A percentile compares a stretch with the other conserved stretches of the same genome.
phyloP scores from a whole-genome alignment of 108 stramenopile species.

The Pseudonitzschia delicatissima region DNA sequence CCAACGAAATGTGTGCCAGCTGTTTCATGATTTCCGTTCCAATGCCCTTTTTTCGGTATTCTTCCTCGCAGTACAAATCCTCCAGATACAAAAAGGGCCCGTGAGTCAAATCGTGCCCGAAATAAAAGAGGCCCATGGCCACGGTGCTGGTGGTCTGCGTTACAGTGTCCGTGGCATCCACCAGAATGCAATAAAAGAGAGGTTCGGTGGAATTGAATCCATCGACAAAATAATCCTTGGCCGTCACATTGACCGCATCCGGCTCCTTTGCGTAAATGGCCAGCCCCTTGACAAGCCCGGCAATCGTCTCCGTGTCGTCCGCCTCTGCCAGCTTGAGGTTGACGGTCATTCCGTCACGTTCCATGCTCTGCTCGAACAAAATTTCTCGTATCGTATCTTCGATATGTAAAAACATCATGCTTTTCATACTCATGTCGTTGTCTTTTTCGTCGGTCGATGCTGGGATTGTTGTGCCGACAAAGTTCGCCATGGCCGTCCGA shows the following conservation, averaged over 20 bases:
- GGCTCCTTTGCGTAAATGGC: conserved; percentile 38
- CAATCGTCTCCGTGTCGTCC: conserved; percentile 15
- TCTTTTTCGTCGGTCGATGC: background rate
- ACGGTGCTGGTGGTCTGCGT: background rate
- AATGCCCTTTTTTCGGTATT: conserved; percentile 35
- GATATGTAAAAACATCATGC: background rate
- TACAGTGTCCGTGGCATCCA: background rate
- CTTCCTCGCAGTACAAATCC: conserved; percentile 59
- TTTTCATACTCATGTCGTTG: background rate
- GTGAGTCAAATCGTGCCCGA: conserved; percentile 33
- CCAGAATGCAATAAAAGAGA: conserved; percentile 32
- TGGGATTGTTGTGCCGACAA: background rate
- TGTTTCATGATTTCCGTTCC: conserved; percentile 46
- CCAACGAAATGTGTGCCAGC: conserved; percentile 32
- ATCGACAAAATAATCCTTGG: conserved; percentile 21
- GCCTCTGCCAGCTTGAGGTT: background rate
- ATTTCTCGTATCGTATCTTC: background rate
- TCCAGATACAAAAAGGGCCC: conserved; percentile 61
- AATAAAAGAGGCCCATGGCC: conserved; percentile 55
- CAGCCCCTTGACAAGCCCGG: conserved; percentile 29
- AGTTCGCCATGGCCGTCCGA: conserved; percentile 2
- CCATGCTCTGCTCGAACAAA: background rate
- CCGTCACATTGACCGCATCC: conserved; percentile 26
- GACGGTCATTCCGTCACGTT: background rate
- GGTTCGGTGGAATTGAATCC: conserved; percentile 19